These are phyloP conservation scores for Rhizomucor pusillus DNA, from an alignment of 371 early-diverging fungal species.

Conservation along the genomic window DNA sequence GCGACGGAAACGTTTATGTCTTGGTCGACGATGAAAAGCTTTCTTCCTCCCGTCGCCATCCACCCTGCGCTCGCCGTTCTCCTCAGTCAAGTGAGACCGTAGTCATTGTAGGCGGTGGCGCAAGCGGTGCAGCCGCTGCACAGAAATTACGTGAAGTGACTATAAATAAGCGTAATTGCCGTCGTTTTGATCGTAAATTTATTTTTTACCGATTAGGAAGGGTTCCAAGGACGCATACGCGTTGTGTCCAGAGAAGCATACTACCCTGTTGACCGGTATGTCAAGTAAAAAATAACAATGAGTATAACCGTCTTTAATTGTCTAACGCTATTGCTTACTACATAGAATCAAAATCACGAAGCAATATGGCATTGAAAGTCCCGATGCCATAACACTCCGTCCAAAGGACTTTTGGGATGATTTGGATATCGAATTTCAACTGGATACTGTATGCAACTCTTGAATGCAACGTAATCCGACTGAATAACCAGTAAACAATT, in stretches of 20 bases:
- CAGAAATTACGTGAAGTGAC: slow-evolving; percentile 39
- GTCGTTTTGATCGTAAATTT: too few species aligned
- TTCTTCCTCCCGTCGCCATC: slow-evolving; percentile 27
- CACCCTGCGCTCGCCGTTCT: slow-evolving; percentile 17
- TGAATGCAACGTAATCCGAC: too few species aligned
- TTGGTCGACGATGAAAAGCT: slow-evolving; percentile 30
- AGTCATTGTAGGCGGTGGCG: slow-evolving; percentile 54
- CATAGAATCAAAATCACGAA: slow-evolving; percentile 48
- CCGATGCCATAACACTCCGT: slow-evolving; percentile 34
- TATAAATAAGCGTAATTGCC: not conserved
- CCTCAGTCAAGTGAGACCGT: slow-evolving; percentile 18
- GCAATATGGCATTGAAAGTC: slow-evolving; percentile 26
- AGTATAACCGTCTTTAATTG: not conserved
- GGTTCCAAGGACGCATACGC: slow-evolving; percentile 41
- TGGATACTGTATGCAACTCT: slow-evolving; percentile 23
- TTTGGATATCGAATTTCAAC: slow-evolving; percentile 33
- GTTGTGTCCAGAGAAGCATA: slow-evolving; percentile 45
- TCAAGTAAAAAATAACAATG: not conserved
- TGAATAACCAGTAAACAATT: too few species aligned
- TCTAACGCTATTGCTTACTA: not conserved
- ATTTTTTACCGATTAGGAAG: too few species aligned
- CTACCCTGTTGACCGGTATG: slow-evolving; percentile 52
- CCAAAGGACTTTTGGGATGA: slow-evolving; percentile 33
- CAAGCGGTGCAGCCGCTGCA: slow-evolving; percentile 43
- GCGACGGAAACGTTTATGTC: slow-evolving; percentile 40